A percentile compares a stretch with the other conserved stretches of the same genome.
phyloP scores from a whole-genome alignment of 1,284 basidiomycete genomes.

The Waitea zeae region DNA sequence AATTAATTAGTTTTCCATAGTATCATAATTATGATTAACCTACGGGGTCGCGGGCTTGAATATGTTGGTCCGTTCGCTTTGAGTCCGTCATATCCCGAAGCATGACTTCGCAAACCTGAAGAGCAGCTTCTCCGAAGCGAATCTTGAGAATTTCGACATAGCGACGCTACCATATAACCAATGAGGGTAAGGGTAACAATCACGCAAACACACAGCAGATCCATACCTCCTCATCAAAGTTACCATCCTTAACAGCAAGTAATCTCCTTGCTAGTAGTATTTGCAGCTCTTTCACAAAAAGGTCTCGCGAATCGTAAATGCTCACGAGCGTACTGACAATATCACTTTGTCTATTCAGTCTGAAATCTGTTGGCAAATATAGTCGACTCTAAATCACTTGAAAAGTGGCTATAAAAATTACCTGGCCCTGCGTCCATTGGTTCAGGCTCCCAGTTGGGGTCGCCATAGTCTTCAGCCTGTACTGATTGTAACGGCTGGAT shows the following conservation, averaged over 20 bases:
- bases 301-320: slow-evolving; percentile 88
- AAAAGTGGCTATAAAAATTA: slow-evolving; percentile 15
- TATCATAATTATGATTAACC: too few species aligned
- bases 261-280: slow-evolving; percentile 73
- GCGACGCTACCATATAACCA: slow-evolving; percentile 36
- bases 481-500: slow-evolving; percentile 54
- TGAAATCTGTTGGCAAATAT: slow-evolving; percentile 46
- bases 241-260: slow-evolving; percentile 63
- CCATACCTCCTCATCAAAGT: slow-evolving; percentile 71
- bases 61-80: slow-evolving; percentile 67
- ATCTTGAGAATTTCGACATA: slow-evolving; percentile 89
- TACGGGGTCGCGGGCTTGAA: slow-evolving; percentile 59
- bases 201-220: too few species aligned
- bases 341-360: slow-evolving; percentile 76
- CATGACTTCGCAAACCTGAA: slow-evolving; percentile 95
- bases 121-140: slow-evolving; percentile 77
- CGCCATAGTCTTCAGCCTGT: slow-evolving; percentile 71
- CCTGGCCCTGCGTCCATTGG: slow-evolving; percentile 87
- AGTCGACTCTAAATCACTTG: neutral
- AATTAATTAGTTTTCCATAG: too few species aligned
- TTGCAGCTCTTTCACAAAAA: slow-evolving; percentile 89
- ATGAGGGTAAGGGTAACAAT: neutral
- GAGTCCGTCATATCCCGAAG: slow-evolving; percentile 90
- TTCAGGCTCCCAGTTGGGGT: slow-evolving; percentile 87
- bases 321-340: slow-evolving; percentile 89